A percentile compares a stretch with the other conserved stretches of the same genome.
phyloP scores from a whole-genome alignment of 2,329 filamentous ascomycete genomes.

The Aureobasidium sp. region DNA sequence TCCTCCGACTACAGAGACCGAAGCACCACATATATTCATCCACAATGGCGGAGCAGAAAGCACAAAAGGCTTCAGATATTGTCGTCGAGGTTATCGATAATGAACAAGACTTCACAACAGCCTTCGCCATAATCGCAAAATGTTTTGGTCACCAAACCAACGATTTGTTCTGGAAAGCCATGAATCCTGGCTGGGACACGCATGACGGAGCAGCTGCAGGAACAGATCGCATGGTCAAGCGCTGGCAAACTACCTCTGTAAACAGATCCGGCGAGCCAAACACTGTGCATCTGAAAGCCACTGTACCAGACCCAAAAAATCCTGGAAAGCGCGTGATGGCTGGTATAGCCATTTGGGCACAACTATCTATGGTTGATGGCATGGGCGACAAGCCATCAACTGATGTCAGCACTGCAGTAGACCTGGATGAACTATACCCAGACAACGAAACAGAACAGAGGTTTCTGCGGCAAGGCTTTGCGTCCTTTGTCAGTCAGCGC shows the following conservation, averaged over 20 bases:
- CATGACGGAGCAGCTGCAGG: slow-evolving; percentile 33
- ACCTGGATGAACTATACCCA: neutral
- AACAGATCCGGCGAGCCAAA: slow-evolving; percentile 40
- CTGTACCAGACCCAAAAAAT: slow-evolving; percentile 29
- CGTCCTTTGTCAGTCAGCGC: slow-evolving; percentile 37
- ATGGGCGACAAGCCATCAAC: slow-evolving; percentile 34
- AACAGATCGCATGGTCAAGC: slow-evolving; percentile 31
- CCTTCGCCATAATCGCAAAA: slow-evolving; percentile 23
- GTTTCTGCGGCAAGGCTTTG: slow-evolving; percentile 37
- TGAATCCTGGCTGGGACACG: slow-evolving; percentile 49
- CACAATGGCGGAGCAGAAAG: neutral
- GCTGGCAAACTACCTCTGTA: slow-evolving; percentile 33
- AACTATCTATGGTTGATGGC: slow-evolving; percentile 42
- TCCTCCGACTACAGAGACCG: neutral
- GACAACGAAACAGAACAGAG: slow-evolving; percentile 32
- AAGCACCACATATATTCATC: neutral
- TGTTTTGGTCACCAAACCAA: slow-evolving; percentile 43
- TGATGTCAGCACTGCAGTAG: slow-evolving; percentile 25
- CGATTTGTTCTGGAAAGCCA: slow-evolving; percentile 43
- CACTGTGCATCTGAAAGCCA: slow-evolving; percentile 47
- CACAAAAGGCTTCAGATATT: neutral
- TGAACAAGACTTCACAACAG: neutral
- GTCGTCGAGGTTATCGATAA: neutral
- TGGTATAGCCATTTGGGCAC: slow-evolving; percentile 48
- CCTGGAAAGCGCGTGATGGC: slow-evolving; percentile 29